A percentile compares a stretch with the other conserved stretches of the same genome.
Conservation (phyloP, 2,329 filamentous ascomycete species). For the Coccinonectria pachysandricola region DNA sequence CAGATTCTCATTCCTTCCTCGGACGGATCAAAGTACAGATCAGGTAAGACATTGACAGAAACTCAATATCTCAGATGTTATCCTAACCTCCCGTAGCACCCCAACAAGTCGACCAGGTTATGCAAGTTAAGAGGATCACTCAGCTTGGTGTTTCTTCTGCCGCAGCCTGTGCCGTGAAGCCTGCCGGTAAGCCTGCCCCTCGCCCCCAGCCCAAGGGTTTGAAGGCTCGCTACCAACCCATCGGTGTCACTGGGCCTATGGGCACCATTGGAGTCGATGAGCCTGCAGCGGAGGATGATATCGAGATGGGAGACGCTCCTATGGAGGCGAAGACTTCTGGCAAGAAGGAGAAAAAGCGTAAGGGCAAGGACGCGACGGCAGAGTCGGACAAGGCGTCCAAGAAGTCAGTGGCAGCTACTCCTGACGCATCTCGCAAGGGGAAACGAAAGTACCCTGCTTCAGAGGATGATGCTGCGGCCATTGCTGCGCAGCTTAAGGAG, state of each 20-base stretch:
- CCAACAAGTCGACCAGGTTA: slow-evolving; percentile 43
- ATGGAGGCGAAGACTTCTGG: slow-evolving; percentile 11
- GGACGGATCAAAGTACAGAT: slow-evolving; percentile 42
- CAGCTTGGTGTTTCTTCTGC: slow-evolving; percentile 36
- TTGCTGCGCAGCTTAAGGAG: slow-evolving; percentile 24
- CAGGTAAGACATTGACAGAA: slow-evolving; percentile 32
- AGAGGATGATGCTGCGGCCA: slow-evolving; percentile 27
- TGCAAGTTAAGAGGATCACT: slow-evolving; percentile 56
- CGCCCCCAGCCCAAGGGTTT: slow-evolving; percentile 59
- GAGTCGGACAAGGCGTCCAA: slow-evolving; percentile 25
- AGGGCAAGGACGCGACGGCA: slow-evolving; percentile 13
- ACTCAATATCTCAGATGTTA: slow-evolving; percentile 1
- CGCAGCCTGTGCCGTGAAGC: slow-evolving; percentile 22
- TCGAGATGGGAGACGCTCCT: slow-evolving; percentile 35
- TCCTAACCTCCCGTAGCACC: slow-evolving; percentile 13
- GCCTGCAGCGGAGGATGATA: slow-evolving; percentile 33
- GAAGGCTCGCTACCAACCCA: slow-evolving; percentile 56
- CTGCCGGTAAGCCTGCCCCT: slow-evolving; percentile 39
- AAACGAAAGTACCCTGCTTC: slow-evolving; percentile 28
- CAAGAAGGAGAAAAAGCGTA: slow-evolving; percentile 27
- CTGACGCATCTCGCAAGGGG: slow-evolving; percentile 21
- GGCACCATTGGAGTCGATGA: slow-evolving; percentile 31
- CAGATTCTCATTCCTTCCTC: slow-evolving; percentile 51
- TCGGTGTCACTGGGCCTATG: slow-evolving; percentile 38
- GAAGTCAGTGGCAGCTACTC: slow-evolving; percentile 13